Evolutionary conservation across 2,329 filamentous ascomycete species (phyloP).

Genomic region (Sporothrix brasiliensis): DNA sequence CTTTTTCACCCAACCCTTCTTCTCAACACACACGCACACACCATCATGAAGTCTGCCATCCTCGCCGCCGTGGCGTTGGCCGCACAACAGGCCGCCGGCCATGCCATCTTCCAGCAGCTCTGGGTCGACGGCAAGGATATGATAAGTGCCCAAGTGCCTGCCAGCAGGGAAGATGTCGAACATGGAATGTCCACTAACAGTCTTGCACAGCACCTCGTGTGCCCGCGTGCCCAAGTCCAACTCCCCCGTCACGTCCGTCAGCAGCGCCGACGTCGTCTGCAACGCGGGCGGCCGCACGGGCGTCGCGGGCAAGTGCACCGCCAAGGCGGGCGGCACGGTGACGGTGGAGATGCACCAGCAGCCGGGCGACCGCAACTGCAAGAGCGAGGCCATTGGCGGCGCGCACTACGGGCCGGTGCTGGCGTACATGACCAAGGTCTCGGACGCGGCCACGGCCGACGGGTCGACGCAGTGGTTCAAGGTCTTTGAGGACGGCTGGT

Average conservation of each 20-base stretch:
- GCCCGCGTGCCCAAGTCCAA: conserved; percentile 55
- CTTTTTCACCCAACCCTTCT: neutral
- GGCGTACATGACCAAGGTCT: conserved; percentile 54
- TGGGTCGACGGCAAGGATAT: conserved; percentile 52
- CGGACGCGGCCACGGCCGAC: conserved; percentile 50
- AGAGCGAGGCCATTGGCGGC: conserved; percentile 55
- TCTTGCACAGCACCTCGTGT: conserved; percentile 43
- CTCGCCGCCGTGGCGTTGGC: conserved; percentile 37
- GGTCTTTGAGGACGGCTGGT: conserved; percentile 52
- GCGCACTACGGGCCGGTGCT: conserved; percentile 56
- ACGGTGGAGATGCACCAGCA: conserved; percentile 62
- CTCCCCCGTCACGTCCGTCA: conserved; percentile 54
- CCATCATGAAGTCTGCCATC: conserved; percentile 20
- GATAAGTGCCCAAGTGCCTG: conserved; percentile 38
- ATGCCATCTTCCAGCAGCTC: conserved; percentile 57
- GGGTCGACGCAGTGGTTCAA: conserved; percentile 56
- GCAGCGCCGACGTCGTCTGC: conserved; percentile 49
- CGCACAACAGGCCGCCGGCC: conserved; percentile 47
- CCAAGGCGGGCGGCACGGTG: conserved; percentile 52
- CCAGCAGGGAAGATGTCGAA: too few relatives aligned
- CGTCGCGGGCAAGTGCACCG: conserved; percentile 50
- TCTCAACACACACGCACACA: too few relatives aligned
- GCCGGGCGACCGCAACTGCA: conserved; percentile 48
- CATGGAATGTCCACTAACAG: neutral
- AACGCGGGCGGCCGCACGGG: conserved; percentile 46